Evolutionary conservation across 345 rosid species (phyloP).

Genomic region (Gossypium thurberi): DNA sequence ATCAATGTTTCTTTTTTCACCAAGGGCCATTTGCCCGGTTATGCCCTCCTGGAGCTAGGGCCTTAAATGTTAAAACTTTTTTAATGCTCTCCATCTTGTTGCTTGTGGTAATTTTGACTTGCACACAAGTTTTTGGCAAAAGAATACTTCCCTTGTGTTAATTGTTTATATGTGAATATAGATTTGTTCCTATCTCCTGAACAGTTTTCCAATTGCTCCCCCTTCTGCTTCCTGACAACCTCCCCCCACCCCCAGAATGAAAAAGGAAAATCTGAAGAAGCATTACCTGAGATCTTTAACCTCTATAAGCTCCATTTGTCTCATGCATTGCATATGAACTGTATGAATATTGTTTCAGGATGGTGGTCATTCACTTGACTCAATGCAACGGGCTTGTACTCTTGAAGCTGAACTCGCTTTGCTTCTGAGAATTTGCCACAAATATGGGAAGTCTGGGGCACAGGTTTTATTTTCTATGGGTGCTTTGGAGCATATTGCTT

Average conservation of each 20-base stretch:
- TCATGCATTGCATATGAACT: not conserved
- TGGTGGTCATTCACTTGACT: conserved; percentile 63
- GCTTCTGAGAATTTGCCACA: conserved; percentile 79
- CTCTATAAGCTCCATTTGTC: not conserved
- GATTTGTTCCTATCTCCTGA: not conserved
- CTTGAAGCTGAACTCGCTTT: conserved; percentile 81
- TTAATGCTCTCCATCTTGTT: not conserved
- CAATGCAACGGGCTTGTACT: conserved; percentile 75
- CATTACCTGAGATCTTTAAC: not conserved
- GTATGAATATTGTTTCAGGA: conserved; percentile 34
- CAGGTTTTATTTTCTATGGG: conserved; percentile 91
- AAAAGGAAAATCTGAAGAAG: not conserved
- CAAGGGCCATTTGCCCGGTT: not conserved
- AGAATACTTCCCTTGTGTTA: not conserved
- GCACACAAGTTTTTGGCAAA: not conserved
- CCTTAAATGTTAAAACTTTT: not conserved
- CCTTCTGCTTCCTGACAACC: not conserved
- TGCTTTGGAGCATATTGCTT: conserved; percentile 74
- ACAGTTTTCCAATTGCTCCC: not conserved
- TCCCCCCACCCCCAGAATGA: no score
- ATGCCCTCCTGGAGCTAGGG: not conserved
- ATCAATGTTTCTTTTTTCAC: not conserved
- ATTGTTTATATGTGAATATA: not conserved
- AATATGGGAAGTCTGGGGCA: conserved; percentile 88
- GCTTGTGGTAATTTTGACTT: not conserved